These are phyloP conservation scores for Torulaspora globosa DNA, from an alignment of 1,139 yeast species.

Conservation along the genomic window DNA sequence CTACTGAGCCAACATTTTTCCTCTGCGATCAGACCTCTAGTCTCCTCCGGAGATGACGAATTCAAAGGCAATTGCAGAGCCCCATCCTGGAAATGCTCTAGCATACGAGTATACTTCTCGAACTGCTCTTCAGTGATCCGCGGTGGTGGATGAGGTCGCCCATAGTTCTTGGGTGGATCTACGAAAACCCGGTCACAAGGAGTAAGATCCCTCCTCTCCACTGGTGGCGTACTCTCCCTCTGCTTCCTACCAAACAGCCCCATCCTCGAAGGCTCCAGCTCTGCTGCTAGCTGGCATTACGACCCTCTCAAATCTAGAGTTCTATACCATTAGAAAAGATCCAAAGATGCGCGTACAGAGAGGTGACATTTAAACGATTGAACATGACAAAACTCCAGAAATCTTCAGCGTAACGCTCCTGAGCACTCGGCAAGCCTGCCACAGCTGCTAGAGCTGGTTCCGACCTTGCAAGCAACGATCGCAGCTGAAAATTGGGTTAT, in stretches of 20 bases:
- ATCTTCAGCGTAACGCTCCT: neutral
- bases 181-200: slow-evolving; percentile 24
- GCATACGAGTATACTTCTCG: slow-evolving; percentile 52
- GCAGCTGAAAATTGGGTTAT: neutral
- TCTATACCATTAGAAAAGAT: neutral
- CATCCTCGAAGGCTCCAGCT: slow-evolving; percentile 17
- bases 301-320: neutral
- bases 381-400: neutral
- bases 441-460: too few relatives aligned
- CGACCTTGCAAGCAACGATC: neutral
- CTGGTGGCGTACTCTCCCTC: slow-evolving; percentile 15
- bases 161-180: slow-evolving; percentile 27
- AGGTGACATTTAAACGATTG: slow-evolving; percentile 1
- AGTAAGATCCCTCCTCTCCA: slow-evolving; percentile 22
- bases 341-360: neutral
- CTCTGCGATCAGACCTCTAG: slow-evolving; percentile 44
- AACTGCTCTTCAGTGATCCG: slow-evolving; percentile 52
- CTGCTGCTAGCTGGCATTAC: neutral
- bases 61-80: slow-evolving; percentile 31
- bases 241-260: slow-evolving; percentile 32
- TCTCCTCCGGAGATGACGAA: slow-evolving; percentile 39
- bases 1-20: slow-evolving; percentile 86
- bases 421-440: too few relatives aligned
- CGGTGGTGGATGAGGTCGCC: slow-evolving; percentile 18
- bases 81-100: slow-evolving; percentile 53